These are phyloP conservation scores for Cladophialophora chaetospira DNA, from an alignment of 2,329 filamentous ascomycete species.

Conservation along the genomic window DNA sequence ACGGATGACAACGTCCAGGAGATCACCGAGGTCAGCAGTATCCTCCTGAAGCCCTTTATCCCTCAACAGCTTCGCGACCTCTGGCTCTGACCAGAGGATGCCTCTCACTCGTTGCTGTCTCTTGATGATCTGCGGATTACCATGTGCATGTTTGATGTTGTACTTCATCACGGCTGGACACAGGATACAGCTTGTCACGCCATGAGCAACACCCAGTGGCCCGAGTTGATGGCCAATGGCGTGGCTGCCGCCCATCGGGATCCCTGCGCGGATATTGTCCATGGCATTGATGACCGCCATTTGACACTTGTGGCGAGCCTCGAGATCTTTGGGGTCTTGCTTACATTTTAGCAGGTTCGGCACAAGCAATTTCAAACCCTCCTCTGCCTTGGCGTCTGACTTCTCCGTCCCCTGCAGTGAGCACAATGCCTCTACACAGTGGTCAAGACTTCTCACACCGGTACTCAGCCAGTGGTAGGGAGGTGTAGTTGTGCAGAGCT, in stretches of 20 bases:
- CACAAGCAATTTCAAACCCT: slow-evolving; percentile 46
- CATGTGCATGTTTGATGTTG: slow-evolving; percentile 47
- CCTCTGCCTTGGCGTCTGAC: slow-evolving; percentile 41
- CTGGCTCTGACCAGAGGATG: slow-evolving; percentile 30
- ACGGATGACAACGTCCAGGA: slow-evolving; percentile 53
- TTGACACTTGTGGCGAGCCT: slow-evolving; percentile 47
- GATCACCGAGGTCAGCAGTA: slow-evolving; percentile 51
- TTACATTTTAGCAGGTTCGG: slow-evolving; percentile 47
- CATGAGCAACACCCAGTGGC: slow-evolving; percentile 59
- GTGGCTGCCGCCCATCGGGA: slow-evolving; percentile 49
- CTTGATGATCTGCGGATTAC: slow-evolving; percentile 30
- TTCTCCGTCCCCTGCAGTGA: slow-evolving; percentile 39
- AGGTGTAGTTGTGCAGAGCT: slow-evolving; percentile 55
- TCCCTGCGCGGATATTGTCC: slow-evolving; percentile 15
- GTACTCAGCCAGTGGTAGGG: slow-evolving; percentile 58
- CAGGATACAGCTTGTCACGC: slow-evolving; percentile 60
- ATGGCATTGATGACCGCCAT: slow-evolving; percentile 48
- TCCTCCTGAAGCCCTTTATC: slow-evolving; percentile 33
- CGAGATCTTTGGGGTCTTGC: slow-evolving; percentile 38
- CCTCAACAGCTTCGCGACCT: slow-evolving; percentile 13
- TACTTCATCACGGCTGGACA: slow-evolving; percentile 59
- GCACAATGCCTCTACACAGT: slow-evolving; percentile 59
- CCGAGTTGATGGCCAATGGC: slow-evolving; percentile 56
- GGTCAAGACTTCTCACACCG: slow-evolving; percentile 58
- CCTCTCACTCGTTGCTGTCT: slow-evolving; percentile 47